These are phyloP conservation scores for Rehmannia glutinosa DNA, from an alignment of 257 asterid species.

Conservation along the genomic window DNA sequence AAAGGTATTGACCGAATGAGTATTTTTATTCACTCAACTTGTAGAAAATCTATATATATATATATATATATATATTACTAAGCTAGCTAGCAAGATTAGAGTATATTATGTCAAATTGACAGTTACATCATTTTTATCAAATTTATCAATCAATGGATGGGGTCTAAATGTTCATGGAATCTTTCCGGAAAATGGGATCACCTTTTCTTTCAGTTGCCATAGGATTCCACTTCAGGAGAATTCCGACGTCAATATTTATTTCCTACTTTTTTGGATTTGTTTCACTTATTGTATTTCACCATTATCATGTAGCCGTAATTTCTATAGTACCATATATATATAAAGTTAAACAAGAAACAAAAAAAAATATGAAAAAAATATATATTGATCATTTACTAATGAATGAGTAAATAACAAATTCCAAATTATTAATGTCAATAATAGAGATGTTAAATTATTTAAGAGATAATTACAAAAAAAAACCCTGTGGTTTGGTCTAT, in stretches of 20 bases:
- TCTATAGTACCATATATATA: too few species aligned
- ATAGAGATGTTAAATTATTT: too few species aligned
- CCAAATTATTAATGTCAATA: too few species aligned
- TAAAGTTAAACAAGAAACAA: too few species aligned
- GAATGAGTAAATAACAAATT: neutral
- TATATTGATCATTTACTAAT: neutral
- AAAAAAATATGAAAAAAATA: too few species aligned
- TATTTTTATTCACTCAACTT: neutral
- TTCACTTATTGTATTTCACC: neutral
- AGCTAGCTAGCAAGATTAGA: constrained; percentile 1
- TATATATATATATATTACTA: too few species aligned
- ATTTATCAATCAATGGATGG: constrained; percentile 7
- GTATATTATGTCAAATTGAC: neutral
- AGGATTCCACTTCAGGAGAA: constrained; percentile 20
- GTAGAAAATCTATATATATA: neutral
- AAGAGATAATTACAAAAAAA: too few species aligned
- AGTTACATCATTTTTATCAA: neutral
- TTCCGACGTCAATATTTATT: constrained; percentile 5
- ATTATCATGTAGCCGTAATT: neutral
- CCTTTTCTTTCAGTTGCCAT: constrained; percentile 14
- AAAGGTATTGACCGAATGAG: neutral
- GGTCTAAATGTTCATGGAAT: constrained; percentile 20
- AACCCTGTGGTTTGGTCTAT: too few species aligned
- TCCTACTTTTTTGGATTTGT: neutral
- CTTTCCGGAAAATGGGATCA: constrained; percentile 19